These are phyloP conservation scores for Aspergillus ruber DNA, from an alignment of 2,329 filamentous ascomycete species.

Conservation along the genomic window DNA sequence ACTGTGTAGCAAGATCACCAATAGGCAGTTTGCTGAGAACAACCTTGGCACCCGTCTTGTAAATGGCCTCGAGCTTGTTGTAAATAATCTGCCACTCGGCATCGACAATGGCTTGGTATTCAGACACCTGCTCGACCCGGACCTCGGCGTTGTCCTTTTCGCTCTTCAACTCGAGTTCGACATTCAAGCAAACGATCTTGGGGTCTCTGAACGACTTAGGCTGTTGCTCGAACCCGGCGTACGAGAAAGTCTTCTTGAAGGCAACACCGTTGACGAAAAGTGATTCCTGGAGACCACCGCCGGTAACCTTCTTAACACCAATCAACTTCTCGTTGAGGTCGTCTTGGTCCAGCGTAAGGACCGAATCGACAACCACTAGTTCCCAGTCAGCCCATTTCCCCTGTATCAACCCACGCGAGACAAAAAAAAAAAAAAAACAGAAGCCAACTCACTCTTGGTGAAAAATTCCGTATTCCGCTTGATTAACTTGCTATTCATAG, in stretches of 20 bases:
- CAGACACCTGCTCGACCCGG: constrained; percentile 93
- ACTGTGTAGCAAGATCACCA: constrained; percentile 92
- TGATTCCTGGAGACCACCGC: constrained; percentile 91
- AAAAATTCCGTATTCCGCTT: constrained; percentile 96
- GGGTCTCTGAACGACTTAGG: constrained; percentile 91
- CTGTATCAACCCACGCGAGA: no score
- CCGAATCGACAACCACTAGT: constrained; percentile 93
- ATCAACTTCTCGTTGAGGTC: constrained; percentile 98
- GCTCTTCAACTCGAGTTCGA: constrained; percentile 95
- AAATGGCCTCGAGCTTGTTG: constrained; percentile 94
- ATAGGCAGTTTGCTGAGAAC: constrained; percentile 96
- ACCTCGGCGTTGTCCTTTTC: constrained; percentile 99
- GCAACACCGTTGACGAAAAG: constrained; percentile 96
- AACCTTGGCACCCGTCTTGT: constrained; percentile 93
- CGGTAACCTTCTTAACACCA: constrained; percentile 95
- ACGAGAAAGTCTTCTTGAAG: constrained; percentile 99
- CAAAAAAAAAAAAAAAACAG: no score
- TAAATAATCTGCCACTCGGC: constrained; percentile 99
- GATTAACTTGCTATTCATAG: constrained; percentile 99
- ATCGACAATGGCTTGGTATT: constrained; percentile 98
- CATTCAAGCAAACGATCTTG: constrained; percentile 95
- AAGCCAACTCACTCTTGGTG: constrained; percentile 67
- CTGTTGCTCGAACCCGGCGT: constrained; percentile 98
- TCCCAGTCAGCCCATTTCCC: constrained; percentile 4
- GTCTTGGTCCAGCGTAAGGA: constrained; percentile 89